These are phyloP conservation scores for Aspergillus tanneri DNA, from an alignment of 2,329 filamentous ascomycete species.

Conservation along the genomic window DNA sequence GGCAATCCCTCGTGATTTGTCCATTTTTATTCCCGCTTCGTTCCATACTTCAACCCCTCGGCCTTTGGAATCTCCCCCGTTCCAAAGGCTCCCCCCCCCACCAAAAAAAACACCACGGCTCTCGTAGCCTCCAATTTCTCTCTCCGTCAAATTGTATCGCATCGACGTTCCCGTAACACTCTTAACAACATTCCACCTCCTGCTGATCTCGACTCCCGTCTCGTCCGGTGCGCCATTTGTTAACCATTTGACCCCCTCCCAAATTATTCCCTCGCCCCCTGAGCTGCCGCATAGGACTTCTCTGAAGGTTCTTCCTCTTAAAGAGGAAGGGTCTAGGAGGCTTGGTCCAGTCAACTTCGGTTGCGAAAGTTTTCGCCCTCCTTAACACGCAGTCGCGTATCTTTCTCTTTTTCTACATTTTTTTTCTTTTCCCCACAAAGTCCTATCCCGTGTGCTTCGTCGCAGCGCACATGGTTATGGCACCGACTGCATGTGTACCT, in stretches of 20 bases:
- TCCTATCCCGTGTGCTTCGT: slow-evolving; percentile 29
- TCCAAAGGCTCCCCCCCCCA: slow-evolving; percentile 39
- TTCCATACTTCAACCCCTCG: slow-evolving; percentile 11
- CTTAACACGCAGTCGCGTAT: slow-evolving; percentile 64
- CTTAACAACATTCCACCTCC: slow-evolving; percentile 50
- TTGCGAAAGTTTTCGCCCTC: slow-evolving; percentile 92
- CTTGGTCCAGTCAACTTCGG: slow-evolving; percentile 88
- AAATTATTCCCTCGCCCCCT: slow-evolving; percentile 60
- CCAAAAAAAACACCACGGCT: slow-evolving; percentile 42
- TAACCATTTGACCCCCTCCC: slow-evolving; percentile 34
- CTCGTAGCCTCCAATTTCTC: slow-evolving; percentile 31
- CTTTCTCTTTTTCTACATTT: slow-evolving; percentile 16
- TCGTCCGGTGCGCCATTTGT: slow-evolving; percentile 41
- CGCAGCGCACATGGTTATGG: slow-evolving; percentile 61
- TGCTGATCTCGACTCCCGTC: slow-evolving; percentile 32
- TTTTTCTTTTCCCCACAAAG: slow-evolving; percentile 16
- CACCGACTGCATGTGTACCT: slow-evolving; percentile 65
- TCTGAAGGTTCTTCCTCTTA: slow-evolving; percentile 98
- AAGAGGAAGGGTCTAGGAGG: slow-evolving; percentile 99
- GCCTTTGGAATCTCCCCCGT: slow-evolving; percentile 40
- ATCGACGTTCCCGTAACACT: slow-evolving; percentile 44
- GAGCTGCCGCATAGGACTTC: slow-evolving; percentile 99
- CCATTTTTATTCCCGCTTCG: slow-evolving; percentile 7
- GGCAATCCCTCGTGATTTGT: slow-evolving; percentile 15
- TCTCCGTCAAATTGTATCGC: slow-evolving; percentile 46